Percentiles rank a stretch among this genome's conserved stretches.
Conservation (phyloP, 139 green algal species). For the Eudorina sp. region DNA sequence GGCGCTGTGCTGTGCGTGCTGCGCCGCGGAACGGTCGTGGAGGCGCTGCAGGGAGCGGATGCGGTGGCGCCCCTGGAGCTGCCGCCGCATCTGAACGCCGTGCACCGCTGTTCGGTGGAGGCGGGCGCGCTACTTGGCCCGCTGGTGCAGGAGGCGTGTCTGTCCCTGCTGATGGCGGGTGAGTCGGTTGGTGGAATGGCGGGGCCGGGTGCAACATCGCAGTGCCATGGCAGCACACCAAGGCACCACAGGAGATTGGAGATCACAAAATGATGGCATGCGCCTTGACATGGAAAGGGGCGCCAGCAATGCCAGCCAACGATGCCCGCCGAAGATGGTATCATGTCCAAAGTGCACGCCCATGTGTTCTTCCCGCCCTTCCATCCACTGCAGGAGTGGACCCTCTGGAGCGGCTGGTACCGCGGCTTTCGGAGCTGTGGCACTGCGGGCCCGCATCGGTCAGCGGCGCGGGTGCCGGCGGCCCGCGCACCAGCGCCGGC, state of each 20-base stretch:
- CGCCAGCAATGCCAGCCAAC: no score
- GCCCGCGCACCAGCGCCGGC: not conserved
- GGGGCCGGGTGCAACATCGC: not conserved
- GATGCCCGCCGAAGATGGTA: no score
- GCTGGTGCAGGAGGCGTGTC: conserved; percentile 52
- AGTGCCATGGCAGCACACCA: no score
- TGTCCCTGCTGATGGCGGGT: conserved; percentile 58
- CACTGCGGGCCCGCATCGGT: conserved; percentile 42
- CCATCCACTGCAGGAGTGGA: conserved; percentile 52
- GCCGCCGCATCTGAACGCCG: not conserved
- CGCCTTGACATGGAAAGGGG: no score
- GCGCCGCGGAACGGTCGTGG: conserved; percentile 34
- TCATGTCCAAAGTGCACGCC: no score
- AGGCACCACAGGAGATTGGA: no score
- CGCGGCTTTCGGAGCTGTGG: conserved; percentile 53
- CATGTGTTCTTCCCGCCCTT: no score
- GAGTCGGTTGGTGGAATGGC: not conserved
- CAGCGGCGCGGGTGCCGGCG: not conserved
- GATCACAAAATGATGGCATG: no score
- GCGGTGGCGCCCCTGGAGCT: conserved; percentile 3
- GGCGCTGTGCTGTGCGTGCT: conserved; percentile 56
- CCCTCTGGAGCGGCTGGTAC: conserved; percentile 51
- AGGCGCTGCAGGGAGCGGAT: conserved; percentile 49
- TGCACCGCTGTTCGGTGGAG: conserved; percentile 39
- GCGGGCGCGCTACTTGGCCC: conserved; percentile 50